phyloP scores from a whole-genome alignment of 1,284 basidiomycete species.

The Irpex lacteus region DNA sequence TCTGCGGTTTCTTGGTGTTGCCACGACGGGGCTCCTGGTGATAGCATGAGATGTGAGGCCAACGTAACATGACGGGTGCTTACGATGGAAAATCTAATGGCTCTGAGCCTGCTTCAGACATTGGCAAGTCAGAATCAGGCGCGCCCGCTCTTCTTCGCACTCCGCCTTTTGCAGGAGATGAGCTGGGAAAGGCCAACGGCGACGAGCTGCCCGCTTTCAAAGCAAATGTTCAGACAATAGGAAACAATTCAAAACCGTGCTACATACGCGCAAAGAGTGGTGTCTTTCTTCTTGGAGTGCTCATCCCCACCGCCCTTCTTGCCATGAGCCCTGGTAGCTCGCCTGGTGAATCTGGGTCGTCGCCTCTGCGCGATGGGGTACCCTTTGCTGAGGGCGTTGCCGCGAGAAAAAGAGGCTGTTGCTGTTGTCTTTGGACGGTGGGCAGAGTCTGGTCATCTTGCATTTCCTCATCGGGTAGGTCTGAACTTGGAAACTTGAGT shows the following conservation, averaged over 20 bases:
- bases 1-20: constrained; percentile 66
- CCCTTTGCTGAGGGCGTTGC: constrained; percentile 57
- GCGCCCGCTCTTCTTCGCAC: constrained; percentile 37
- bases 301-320: constrained; percentile 59
- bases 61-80: constrained; percentile 22
- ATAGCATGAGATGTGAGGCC: constrained; percentile 8
- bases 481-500: constrained; percentile 67
- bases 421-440: constrained; percentile 36
- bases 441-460: constrained; percentile 46
- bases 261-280: constrained; percentile 57
- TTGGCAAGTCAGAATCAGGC: constrained; percentile 24
- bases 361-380: constrained; percentile 42
- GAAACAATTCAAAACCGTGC: background rate
- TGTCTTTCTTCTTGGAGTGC: constrained; percentile 47
- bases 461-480: constrained; percentile 57
- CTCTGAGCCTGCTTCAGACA: constrained; percentile 48
- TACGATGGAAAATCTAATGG: constrained; percentile 63
- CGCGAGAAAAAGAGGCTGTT: constrained; percentile 56
- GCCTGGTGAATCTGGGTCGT: constrained; percentile 38
- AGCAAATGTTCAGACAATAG: background rate
- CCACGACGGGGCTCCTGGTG: constrained; percentile 33
- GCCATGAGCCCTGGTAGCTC: constrained; percentile 51
- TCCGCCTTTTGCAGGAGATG: constrained; percentile 50
- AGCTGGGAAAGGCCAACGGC: constrained; percentile 72
- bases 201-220: constrained; percentile 56